Evolutionary conservation across 164 flowering plant species (phyloP).

Genomic region (Cinnamomum chago): DNA sequence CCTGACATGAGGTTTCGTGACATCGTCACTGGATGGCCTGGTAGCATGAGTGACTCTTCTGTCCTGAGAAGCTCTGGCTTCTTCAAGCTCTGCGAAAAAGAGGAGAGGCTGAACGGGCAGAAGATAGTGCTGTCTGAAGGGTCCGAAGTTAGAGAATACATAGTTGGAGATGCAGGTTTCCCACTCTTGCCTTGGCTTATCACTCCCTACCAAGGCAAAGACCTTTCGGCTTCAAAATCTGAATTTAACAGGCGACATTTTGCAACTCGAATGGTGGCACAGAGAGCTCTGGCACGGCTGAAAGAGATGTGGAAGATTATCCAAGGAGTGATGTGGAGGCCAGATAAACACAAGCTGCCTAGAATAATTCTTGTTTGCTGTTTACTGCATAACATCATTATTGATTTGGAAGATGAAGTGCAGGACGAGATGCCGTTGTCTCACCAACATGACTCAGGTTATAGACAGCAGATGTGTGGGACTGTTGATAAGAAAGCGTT

Average conservation of each 20-base stretch:
- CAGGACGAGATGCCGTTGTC: conserved; percentile 51
- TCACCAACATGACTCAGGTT: conserved; percentile 53
- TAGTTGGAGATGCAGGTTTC: conserved; percentile 68
- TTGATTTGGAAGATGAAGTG: conserved; percentile 75
- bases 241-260: conserved; percentile 74
- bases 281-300: conserved; percentile 64
- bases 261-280: conserved; percentile 62
- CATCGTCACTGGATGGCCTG: conserved; percentile 89
- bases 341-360: conserved; percentile 78
- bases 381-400: conserved; percentile 86
- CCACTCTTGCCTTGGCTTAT: conserved; percentile 79
- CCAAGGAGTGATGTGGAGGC: conserved; percentile 87
- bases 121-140: conserved; percentile 42
- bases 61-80: conserved; percentile 58
- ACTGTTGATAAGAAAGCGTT: conserved; percentile 33
- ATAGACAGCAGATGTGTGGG: conserved; percentile 41
- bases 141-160: conserved; percentile 62
- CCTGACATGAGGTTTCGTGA: conserved; percentile 80
- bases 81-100: conserved; percentile 54
- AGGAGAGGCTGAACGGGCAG: conserved; percentile 65
- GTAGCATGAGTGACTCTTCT: conserved; percentile 55
- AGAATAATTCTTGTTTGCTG: conserved; percentile 87
- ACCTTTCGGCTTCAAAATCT: conserved; percentile 30
- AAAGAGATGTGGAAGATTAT: conserved; percentile 86
- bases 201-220: conserved; percentile 72